These are phyloP conservation scores for Breynia disticha DNA, from an alignment of 441 rosid genomes.

Conservation along the genomic window DNA sequence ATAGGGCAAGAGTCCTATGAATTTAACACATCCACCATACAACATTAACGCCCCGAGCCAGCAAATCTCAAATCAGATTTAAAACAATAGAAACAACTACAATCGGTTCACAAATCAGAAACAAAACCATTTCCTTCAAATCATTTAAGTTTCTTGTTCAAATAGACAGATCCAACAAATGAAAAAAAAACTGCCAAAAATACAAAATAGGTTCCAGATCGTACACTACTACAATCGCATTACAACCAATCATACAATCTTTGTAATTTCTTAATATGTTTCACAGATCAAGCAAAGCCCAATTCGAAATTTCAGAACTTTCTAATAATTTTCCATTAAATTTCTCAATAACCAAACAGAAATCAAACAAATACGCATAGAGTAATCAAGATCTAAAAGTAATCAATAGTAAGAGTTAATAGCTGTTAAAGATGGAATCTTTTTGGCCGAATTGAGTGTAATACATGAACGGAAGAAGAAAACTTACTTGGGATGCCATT, in stretches of 20 bases:
- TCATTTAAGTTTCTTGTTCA: background rate
- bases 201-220: too few species aligned
- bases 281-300: background rate
- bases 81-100: background rate
- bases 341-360: background rate
- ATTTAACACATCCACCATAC: background rate
- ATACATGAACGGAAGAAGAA: background rate
- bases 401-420: too few species aligned
- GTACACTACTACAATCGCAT: too few species aligned
- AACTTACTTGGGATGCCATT: too few species aligned
- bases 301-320: slow-evolving; percentile 1
- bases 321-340: background rate
- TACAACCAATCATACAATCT: too few species aligned
- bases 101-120: background rate
- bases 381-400: too few species aligned
- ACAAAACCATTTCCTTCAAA: background rate
- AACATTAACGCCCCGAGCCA: background rate
- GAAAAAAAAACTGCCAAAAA: too few species aligned
- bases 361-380: too few species aligned
- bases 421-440: too few species aligned
- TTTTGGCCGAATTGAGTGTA: too few species aligned
- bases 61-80: background rate
- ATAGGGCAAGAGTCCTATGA: slow-evolving; percentile 63
- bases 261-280: background rate
- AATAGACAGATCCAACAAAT: too few species aligned